Evolutionary conservation across 2,329 filamentous ascomycete species (phyloP).

Genomic region (Orbilia ellipsospora): DNA sequence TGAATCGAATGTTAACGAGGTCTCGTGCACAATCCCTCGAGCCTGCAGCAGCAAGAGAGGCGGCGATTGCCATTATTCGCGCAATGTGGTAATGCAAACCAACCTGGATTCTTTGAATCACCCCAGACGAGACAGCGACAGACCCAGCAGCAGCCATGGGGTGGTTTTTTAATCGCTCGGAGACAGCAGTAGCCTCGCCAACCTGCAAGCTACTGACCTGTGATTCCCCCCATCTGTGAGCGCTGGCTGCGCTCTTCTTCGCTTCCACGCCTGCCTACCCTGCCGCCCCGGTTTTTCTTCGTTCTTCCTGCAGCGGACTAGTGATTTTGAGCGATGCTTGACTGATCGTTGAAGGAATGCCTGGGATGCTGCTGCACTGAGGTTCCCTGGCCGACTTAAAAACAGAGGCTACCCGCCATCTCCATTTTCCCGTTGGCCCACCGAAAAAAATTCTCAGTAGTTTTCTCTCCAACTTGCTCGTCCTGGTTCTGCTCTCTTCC

Average conservation of each 20-base stretch:
- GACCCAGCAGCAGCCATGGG: too few species aligned
- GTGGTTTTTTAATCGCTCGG: too few species aligned
- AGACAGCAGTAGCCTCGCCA: not conserved
- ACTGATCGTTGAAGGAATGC: slow-evolving; percentile 5
- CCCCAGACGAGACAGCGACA: not conserved
- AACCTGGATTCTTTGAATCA: not conserved
- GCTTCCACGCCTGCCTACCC: not conserved
- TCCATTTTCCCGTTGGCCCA: slow-evolving; percentile 21
- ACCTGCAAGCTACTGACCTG: not conserved
- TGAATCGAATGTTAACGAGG: not conserved
- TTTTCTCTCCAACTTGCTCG: slow-evolving; percentile 23
- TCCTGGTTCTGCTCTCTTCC: slow-evolving; percentile 5
- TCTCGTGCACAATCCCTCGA: slow-evolving; percentile 13
- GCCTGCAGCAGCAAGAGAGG: too few species aligned
- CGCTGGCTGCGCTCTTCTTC: slow-evolving; percentile 3
- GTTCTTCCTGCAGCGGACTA: not conserved
- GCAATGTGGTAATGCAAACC: slow-evolving; percentile 40
- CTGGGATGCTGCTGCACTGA: not conserved
- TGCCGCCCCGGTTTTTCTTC: slow-evolving; percentile 4
- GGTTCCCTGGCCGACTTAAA: slow-evolving; percentile 31
- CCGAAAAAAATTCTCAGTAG: not conserved
- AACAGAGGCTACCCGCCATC: slow-evolving; percentile 50
- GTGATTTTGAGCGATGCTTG: not conserved
- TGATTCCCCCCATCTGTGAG: slow-evolving; percentile 7
- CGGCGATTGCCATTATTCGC: slow-evolving; percentile 28